phyloP scores from a whole-genome alignment of 495 filamentous ascomycete genomes.

The Astrothelium macrocarpum region DNA sequence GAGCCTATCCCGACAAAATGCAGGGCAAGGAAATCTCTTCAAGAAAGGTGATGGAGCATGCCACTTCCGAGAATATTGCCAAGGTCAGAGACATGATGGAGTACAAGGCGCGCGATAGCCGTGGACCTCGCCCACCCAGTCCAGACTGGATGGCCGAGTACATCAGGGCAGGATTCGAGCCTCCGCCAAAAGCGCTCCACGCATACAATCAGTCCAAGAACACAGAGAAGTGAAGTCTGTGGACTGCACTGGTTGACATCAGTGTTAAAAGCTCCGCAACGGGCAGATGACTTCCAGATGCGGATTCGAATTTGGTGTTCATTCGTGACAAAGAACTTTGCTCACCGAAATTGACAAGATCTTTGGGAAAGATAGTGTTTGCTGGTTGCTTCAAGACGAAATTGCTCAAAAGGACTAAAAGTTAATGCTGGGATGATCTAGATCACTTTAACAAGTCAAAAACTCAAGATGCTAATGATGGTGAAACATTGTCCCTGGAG shows the following conservation, averaged over 20 bases:
- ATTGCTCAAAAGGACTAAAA: no score
- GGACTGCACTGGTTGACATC: not conserved
- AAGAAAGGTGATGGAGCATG: not conserved
- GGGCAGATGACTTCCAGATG: no score
- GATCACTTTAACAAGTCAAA: no score
- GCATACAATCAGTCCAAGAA: not conserved
- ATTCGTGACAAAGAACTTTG: no score
- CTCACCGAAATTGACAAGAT: no score
- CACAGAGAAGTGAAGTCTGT: not conserved
- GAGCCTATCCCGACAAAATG: not conserved
- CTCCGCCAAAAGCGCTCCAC: not conserved
- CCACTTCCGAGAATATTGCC: not conserved
- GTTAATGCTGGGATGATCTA: no score
- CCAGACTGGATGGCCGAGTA: not conserved
- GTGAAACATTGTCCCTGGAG: conserved; percentile 4
- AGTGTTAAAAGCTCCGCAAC: not conserved
- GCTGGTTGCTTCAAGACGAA: no score
- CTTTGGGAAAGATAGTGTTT: no score
- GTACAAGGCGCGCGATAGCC: not conserved
- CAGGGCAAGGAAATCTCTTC: not conserved
- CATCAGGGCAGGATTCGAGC: not conserved
- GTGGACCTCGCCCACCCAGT: not conserved
- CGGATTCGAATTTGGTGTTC: no score
- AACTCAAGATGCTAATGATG: conserved; percentile 4
- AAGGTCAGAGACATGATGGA: not conserved